phyloP scores from a whole-genome alignment of 2,329 filamentous ascomycete species.

The Cytospora piceicola region DNA sequence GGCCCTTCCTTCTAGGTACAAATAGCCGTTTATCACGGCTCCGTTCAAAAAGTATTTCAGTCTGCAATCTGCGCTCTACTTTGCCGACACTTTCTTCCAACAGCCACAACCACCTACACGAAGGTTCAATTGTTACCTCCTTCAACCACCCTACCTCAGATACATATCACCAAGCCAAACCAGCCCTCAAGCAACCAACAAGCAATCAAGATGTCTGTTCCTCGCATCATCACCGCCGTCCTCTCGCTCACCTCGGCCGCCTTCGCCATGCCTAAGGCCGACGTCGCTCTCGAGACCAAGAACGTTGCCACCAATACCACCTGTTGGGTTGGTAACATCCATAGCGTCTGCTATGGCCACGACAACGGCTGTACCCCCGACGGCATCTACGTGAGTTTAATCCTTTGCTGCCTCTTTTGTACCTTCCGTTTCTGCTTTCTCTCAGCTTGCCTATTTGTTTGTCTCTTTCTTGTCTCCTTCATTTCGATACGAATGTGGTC shows the following conservation, averaged over 20 bases:
- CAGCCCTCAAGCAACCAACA: neutral
- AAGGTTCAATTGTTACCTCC: neutral
- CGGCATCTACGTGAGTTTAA: constrained; percentile 2
- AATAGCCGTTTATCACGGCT: neutral
- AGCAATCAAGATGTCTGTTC: neutral
- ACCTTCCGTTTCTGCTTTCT: too few species aligned
- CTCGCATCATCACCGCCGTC: neutral
- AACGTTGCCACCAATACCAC: constrained; percentile 2
- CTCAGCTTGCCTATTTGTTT: neutral
- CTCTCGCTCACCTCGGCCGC: neutral
- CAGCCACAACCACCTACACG: neutral
- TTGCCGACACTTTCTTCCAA: neutral
- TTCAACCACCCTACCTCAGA: neutral
- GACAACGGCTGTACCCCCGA: neutral
- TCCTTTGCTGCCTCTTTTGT: too few species aligned
- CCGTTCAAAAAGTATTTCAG: neutral
- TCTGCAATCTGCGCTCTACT: neutral
- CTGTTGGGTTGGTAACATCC: constrained; percentile 15
- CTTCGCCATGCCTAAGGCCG: neutral
- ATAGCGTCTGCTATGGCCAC: constrained; percentile 8
- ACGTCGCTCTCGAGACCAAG: neutral
- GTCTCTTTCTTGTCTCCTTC: neutral
- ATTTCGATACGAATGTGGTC: too few species aligned
- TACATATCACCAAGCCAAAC: neutral
- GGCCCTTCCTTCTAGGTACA: neutral